Evolutionary conservation across 2,329 filamentous ascomycete species (phyloP), one percentile per base, ranked within the genome.

Genomic region (Xylariaceae sp.): DNA sequence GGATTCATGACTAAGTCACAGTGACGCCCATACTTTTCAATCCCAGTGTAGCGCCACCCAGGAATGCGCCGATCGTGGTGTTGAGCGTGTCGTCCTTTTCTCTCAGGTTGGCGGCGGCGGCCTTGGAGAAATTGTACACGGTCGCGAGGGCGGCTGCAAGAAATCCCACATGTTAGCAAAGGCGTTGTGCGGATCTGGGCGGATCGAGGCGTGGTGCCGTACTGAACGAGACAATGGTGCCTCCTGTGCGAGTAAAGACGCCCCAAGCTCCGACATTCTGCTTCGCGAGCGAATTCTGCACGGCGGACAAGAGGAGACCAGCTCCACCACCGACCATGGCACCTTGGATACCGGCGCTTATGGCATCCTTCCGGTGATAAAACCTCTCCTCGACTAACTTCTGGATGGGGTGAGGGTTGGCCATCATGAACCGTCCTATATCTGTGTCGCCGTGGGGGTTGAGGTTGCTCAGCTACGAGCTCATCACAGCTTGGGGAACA

Each of bases 261-360:
- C 85, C 85, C 70, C 83, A 78, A 46, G 81, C 75, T 54, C 88
- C 87, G 50, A 92, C 71, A 64, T 95, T 95, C 61, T 78, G 74
- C 70, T 81, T 88, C 39, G 82, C 74, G 53, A 96, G 75, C 43
- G 88, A 87, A 70, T 94, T 97, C 70, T 89, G 85, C 50, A 94
- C 74, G 39, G 85, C 82, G 35, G 87, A 83, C 44, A 84, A 62
- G 63, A 88, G 74, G 59, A 85, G 67, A 54, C 88, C 88, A 44
- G 76, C 75, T 43, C 69, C 68, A 56, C 80, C 79, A 45, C 82
- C 81, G 54, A 87, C 65, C 48, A 81, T 56, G 28, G 74, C 76
- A 46, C 79, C 78, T 60, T 77, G 79, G 59, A 82, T 67, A 35
- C 82, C 75, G 48, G 74, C 72, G 50, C 74, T 73, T 54, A 94